Conservation (phyloP, 2,329 filamentous ascomycete species). For the Xylariaceae sp. region DNA sequence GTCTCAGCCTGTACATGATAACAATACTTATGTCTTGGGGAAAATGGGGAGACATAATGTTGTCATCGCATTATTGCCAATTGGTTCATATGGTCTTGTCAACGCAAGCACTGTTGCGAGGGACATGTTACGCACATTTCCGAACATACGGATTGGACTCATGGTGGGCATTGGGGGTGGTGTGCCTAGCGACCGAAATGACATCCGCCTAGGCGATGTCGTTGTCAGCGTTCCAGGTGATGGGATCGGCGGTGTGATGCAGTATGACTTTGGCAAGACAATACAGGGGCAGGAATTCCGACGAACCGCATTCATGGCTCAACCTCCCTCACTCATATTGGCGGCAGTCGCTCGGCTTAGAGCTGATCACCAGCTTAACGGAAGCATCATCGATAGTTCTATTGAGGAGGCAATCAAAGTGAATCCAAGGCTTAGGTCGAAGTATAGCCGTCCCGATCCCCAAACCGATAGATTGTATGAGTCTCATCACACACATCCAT, state of each 20-base stretch:
- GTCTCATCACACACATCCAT: not conserved
- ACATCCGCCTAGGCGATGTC: slow-evolving; percentile 8
- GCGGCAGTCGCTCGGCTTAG: not conserved
- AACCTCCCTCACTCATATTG: not conserved
- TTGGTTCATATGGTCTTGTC: slow-evolving; percentile 25
- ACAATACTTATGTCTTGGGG: slow-evolving; percentile 13
- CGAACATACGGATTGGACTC: slow-evolving; percentile 27
- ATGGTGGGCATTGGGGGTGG: slow-evolving; percentile 36
- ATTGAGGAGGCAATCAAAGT: not conserved
- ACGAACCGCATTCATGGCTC: not conserved
- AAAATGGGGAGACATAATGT: slow-evolving; percentile 21
- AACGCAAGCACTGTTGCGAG: slow-evolving; percentile 26
- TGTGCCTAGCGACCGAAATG: slow-evolving; percentile 25
- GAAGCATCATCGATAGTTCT: not conserved
- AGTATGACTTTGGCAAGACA: not conserved
- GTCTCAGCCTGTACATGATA: not conserved
- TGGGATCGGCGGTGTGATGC: not conserved
- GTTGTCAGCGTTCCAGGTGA: slow-evolving; percentile 2
- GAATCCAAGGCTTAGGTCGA: not conserved
- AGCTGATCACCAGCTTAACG: not conserved
- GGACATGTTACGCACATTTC: slow-evolving; percentile 30
- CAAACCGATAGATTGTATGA: not conserved
- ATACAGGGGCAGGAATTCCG: not conserved
- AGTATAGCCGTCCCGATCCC: slow-evolving; percentile 1
- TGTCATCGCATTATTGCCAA: slow-evolving; percentile 24